Evolutionary conservation across 371 early-diverging fungal species (phyloP), one percentile per base, ranked within the genome.

Genomic region (Conidiobolus coronatus): DNA sequence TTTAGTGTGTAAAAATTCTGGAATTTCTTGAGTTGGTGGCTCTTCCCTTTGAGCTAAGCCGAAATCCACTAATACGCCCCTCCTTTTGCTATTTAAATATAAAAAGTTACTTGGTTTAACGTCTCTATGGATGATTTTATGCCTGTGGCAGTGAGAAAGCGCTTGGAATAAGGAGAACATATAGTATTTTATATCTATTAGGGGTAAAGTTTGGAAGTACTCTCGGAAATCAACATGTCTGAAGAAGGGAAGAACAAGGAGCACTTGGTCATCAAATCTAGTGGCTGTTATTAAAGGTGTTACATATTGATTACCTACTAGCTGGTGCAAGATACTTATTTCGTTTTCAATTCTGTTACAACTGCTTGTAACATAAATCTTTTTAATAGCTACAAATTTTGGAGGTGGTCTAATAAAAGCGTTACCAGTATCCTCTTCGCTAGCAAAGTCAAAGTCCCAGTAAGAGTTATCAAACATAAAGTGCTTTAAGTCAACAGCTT

Each of bases 51-150:
- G 85, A 5, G 98, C 98, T n/a, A 99, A 64, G 6, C 99, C 99
- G 73, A 98, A 98, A 57, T 99, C 99, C 11, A 86, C 89, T 14
- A 99, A 58, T 13, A 81, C 69, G 4, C 99, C 99, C 1, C 68
- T 74, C 34, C 72, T 67, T 14, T 51, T 50, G 20, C 57, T 57
- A 0, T 61, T 56, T 52, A 82, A 69, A 56, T 84, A 99, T 8
- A 99, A 60, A 58, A 98, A 99, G 54, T 98, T 99, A 45, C 77
- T 73, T 1, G 98, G 99, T 55, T 99, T 99, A 41, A 99, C 70
- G 57, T 99, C 99, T 18, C 98, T 71, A 50, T 93, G 94, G 36
- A 91, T 71, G 37, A 86, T 75, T 1, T 65, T 59, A 20, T 67
- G 59, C 17, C 51, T 55, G 50, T 98, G 96, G 3, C 89, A 62